Percentiles rank a stretch among this genome's conserved stretches.
Conservation (phyloP, 176 grass and related monocot species). For the Musa itinerans region DNA sequence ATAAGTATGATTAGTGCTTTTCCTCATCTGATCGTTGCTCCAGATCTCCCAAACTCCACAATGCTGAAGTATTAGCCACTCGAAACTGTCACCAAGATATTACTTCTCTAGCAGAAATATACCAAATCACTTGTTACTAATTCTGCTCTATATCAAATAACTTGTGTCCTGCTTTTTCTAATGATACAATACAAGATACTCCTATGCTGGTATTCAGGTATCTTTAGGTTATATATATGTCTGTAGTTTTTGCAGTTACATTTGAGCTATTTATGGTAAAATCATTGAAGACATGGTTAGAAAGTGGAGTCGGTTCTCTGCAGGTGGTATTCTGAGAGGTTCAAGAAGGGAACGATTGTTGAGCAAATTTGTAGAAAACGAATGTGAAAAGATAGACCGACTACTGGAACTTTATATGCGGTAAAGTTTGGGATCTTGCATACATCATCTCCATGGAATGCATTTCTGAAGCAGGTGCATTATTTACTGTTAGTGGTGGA, state of each 20-base stretch:
- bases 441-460: background rate
- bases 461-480: background rate
- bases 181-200: too few species aligned
- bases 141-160: too few species aligned
- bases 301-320: background rate
- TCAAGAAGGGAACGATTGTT: conserved; percentile 81
- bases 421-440: conserved; percentile 21
- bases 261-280: too few species aligned
- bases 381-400: conserved; percentile 94
- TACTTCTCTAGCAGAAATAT: too few species aligned
- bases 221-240: too few species aligned
- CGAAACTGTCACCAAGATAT: too few species aligned
- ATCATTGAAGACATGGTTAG: too few species aligned
- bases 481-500: conserved; percentile 6
- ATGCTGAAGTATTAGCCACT: too few species aligned
- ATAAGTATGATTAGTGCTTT: background rate
- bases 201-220: too few species aligned
- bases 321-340: conserved; percentile 86
- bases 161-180: too few species aligned
- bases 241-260: too few species aligned
- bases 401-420: conserved; percentile 85
- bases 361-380: conserved; percentile 95
- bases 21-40: background rate
- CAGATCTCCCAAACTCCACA: conserved; percentile 3
- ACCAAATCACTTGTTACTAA: too few species aligned